Evolutionary conservation across 805 yeast species (phyloP), one percentile per base, ranked within the genome.

Genomic region (Saccharomycopsis synnaedendra): DNA sequence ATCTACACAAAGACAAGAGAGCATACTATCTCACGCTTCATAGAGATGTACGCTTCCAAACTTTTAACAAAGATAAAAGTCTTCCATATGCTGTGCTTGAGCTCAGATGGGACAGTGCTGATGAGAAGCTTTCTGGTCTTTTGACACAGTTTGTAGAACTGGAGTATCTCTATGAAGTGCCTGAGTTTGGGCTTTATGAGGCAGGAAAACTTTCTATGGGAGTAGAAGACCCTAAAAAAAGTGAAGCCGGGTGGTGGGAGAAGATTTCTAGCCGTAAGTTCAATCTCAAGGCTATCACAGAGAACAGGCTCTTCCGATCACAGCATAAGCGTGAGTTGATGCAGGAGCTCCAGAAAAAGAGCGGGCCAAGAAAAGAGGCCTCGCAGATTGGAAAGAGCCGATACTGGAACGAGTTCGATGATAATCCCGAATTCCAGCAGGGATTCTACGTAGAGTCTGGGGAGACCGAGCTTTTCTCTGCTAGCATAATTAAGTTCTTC

Each of bases 381-480:
- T 9, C 3, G 10, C 8, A 34, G 10, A 29, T 37, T 36, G 44
- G 45, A 30, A 45, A 41, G 32, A 9, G 28, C 36, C 36, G 54
- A 38, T 51, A 51, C 32, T 51, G 54, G 54, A 51, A 51, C 32
- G 54, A 51, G 38, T 51, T 51, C 40, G 54, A 51, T 36, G 54
- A 51, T 39, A 41, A 48, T 41, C 54, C 52, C 4, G 54, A 51
- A 30, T 49, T 45, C 27, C 39, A 36, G 9, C 34, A 34, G 37
- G 52, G 47, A 29, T 46, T 46, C 32, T 44, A 44, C 28, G 34
- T 50, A 8, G 53, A 49, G 35, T 30, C 29, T 31, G 35, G 36
- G 10, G 36, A 28, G 3, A 29, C 42, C 27, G 47, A 41, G 5
- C 30, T 51, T 5, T 39, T 51, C n/a, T 46, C 53, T 8, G 52